Evolutionary conservation across 139 green algal genomes (phyloP).

Genomic region (Picocystis salinarum): DNA sequence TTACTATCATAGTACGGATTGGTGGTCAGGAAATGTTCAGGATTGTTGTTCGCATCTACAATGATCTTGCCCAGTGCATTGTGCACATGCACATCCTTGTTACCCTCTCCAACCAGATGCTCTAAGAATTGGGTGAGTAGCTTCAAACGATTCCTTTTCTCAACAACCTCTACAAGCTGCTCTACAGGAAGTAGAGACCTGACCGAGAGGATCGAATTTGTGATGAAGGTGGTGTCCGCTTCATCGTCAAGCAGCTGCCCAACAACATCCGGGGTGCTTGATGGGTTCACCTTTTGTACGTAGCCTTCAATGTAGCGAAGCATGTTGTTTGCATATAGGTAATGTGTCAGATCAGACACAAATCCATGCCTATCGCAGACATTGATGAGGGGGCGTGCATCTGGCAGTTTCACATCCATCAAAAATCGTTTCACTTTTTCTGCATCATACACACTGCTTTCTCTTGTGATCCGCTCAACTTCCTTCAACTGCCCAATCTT

Average conservation of each 20-base stretch:
- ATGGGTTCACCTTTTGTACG: slow-evolving; percentile 83
- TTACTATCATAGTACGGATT: slow-evolving; percentile 98
- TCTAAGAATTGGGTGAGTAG: slow-evolving; percentile 93
- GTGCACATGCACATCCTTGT: slow-evolving; percentile 83
- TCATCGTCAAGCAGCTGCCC: slow-evolving; percentile 90
- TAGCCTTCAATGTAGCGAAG: slow-evolving; percentile 97
- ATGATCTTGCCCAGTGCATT: slow-evolving; percentile 99
- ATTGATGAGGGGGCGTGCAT: slow-evolving; percentile 95
- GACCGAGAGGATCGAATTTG: slow-evolving; percentile 95
- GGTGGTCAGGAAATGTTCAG: slow-evolving; percentile 98
- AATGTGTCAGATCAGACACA: slow-evolving; percentile 81
- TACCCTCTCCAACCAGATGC: slow-evolving; percentile 89
- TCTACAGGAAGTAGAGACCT: slow-evolving; percentile 73
- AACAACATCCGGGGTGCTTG: slow-evolving; percentile 52
- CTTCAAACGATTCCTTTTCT: slow-evolving; percentile 79
- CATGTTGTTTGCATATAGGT: slow-evolving; percentile 81
- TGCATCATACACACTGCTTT: slow-evolving; percentile 75
- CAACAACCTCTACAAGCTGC: slow-evolving; percentile 42
- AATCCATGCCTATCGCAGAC: slow-evolving; percentile 82
- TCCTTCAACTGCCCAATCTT: slow-evolving; percentile 70
- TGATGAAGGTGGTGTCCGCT: slow-evolving; percentile 86
- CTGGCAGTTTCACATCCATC: slow-evolving; percentile 97
- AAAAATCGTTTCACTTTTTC: slow-evolving; percentile 83
- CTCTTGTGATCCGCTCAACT: slow-evolving; percentile 91
- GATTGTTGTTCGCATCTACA: slow-evolving; percentile 99